Conservation (phyloP, 176 grass and related monocot genomes). For the Avena insularis region DNA sequence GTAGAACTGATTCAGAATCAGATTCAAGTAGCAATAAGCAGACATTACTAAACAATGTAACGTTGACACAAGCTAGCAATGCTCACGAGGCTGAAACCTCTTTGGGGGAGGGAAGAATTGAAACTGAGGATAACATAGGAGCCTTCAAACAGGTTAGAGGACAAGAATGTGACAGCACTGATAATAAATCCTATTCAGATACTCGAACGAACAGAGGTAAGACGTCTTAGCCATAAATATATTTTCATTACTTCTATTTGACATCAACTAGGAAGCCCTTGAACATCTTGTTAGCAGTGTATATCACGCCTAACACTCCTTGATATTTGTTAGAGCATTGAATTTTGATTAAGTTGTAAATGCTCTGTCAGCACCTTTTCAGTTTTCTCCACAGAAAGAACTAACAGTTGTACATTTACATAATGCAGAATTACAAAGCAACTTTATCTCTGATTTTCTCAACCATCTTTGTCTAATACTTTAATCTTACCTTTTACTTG, state of each 20-base stretch:
- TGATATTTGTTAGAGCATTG: constrained; percentile 28
- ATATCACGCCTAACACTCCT: not conserved
- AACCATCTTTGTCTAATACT: constrained; percentile 21
- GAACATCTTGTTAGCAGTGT: constrained; percentile 35
- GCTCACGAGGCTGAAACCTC: constrained; percentile 43
- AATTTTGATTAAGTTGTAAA: constrained; percentile 35
- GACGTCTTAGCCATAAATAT: constrained; percentile 12
- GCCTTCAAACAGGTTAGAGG: constrained; percentile 52
- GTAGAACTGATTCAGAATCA: constrained; percentile 41
- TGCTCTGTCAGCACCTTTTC: constrained; percentile 38
- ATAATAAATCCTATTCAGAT: constrained; percentile 61
- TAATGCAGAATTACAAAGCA: not conserved
- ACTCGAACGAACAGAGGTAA: constrained; percentile 69
- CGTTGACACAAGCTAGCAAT: constrained; percentile 39
- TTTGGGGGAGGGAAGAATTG: constrained; percentile 36
- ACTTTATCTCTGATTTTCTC: constrained; percentile 25
- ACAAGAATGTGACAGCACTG: constrained; percentile 54
- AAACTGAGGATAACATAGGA: constrained; percentile 44
- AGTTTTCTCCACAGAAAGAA: constrained; percentile 25
- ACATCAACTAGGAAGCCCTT: constrained; percentile 12
- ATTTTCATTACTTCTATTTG: constrained; percentile 31
- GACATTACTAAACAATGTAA: constrained; percentile 29
- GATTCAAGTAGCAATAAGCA: constrained; percentile 40
- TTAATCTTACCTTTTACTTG: constrained; percentile 24
- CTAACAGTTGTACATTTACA: constrained; percentile 18